Percentiles rank a stretch among this genome's conserved stretches.
Conservation (phyloP, 1,139 yeast genomes). For the Suhomyces atakaporum region DNA sequence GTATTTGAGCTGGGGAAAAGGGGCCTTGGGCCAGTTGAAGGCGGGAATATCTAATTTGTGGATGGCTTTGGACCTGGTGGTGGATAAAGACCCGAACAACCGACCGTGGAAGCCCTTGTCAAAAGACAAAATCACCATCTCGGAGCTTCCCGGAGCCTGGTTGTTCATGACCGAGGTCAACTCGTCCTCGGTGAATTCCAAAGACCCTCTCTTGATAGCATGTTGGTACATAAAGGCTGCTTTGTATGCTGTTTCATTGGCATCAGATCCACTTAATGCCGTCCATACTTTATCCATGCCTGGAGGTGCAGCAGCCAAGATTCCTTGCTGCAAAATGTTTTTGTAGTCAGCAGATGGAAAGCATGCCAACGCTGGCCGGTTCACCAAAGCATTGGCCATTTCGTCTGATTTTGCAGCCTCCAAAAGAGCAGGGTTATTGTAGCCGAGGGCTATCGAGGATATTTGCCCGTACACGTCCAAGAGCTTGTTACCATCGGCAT, state of each 20-base stretch:
- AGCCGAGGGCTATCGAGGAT: constrained; percentile 73
- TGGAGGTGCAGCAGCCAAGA: constrained; percentile 68
- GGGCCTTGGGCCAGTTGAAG: constrained; percentile 76
- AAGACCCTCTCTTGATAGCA: constrained; percentile 55
- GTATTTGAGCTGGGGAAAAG: constrained; percentile 65
- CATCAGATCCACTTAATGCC: constrained; percentile 72
- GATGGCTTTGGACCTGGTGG: constrained; percentile 73
- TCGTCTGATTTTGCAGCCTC: constrained; percentile 63
- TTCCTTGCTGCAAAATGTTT: constrained; percentile 53
- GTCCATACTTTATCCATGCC: constrained; percentile 69
- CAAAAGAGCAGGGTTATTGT: constrained; percentile 70
- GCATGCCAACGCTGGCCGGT: constrained; percentile 76
- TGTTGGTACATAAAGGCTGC: constrained; percentile 79
- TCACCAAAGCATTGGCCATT: constrained; percentile 67
- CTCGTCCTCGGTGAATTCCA: constrained; percentile 58
- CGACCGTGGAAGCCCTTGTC: constrained; percentile 77
- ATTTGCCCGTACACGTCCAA: constrained; percentile 73
- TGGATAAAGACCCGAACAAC: constrained; percentile 69
- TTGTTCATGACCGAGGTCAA: constrained; percentile 64
- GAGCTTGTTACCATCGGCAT: constrained; percentile 66
- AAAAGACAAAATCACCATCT: constrained; percentile 66
- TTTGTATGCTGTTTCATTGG: constrained; percentile 75
- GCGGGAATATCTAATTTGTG: constrained; percentile 78
- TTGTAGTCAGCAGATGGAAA: constrained; percentile 63
- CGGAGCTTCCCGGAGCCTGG: constrained; percentile 66